phyloP scores from a whole-genome alignment of 2,329 filamentous ascomycete genomes.

The Fusarium penzigii region DNA sequence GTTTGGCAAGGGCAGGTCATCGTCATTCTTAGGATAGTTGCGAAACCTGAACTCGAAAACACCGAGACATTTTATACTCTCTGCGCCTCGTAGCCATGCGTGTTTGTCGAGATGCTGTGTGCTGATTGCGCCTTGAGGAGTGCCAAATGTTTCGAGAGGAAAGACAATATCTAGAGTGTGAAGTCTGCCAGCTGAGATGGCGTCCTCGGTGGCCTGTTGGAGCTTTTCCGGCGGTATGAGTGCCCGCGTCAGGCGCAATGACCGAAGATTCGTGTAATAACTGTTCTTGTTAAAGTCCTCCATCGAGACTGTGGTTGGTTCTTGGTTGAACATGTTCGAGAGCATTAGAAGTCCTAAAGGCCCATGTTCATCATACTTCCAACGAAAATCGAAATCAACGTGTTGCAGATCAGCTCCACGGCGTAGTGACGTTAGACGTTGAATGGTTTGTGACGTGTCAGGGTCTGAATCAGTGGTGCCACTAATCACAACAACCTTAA shows the following conservation, averaged over 20 bases:
- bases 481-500: slow-evolving; percentile 32
- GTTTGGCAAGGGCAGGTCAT: slow-evolving; percentile 33
- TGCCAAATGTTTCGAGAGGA: slow-evolving; percentile 27
- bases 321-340: slow-evolving; percentile 16
- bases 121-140: slow-evolving; percentile 27
- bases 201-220: slow-evolving; percentile 23
- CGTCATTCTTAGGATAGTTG: slow-evolving; percentile 27
- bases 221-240: slow-evolving; percentile 27
- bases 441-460: slow-evolving; percentile 24
- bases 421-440: slow-evolving; percentile 30
- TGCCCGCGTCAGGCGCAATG: slow-evolving; percentile 30
- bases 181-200: slow-evolving; percentile 32
- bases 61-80: slow-evolving; percentile 36
- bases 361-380: slow-evolving; percentile 24
- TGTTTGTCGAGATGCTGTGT: slow-evolving; percentile 33
- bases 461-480: slow-evolving; percentile 23
- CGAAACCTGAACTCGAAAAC: slow-evolving; percentile 39
- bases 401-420: slow-evolving; percentile 27
- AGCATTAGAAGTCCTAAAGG: slow-evolving; percentile 21
- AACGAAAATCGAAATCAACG: slow-evolving; percentile 34
- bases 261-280: slow-evolving; percentile 29
- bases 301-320: slow-evolving; percentile 8
- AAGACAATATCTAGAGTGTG: slow-evolving; percentile 40
- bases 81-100: slow-evolving; percentile 38
- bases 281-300: slow-evolving; percentile 14